Base-by-base conservation (phyloP, 371 early-diverging fungal genomes). In the Racocetra persica region DNA sequence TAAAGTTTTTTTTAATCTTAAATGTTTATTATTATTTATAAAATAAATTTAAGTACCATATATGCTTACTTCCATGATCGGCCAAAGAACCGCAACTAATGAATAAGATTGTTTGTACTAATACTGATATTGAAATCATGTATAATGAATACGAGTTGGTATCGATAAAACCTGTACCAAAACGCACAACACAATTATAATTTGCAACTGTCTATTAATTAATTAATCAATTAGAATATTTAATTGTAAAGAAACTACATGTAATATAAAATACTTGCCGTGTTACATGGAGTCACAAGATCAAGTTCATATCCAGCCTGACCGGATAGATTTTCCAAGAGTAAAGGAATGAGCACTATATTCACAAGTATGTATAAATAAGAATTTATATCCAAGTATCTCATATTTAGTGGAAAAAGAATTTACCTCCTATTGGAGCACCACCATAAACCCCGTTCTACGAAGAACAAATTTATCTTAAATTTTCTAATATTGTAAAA, bases 81-180 rank as follows among this genome's bases (percentile, higher is more conserved):
- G 92, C 93, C n/a, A 92, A 74, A 0, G 90, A 87, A 7, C 91
- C 90, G 55, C 90, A 80, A 59, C 86, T 82, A 77, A 91, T 88
- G 82, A 91, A 90, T 60, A 89, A 66, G 28, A 93, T 60, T 0
- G 90, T 90, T 82, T 93, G 93, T 77, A 89, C 63, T n/a, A 87
- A 81, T 20, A 89, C 90, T 8, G 89, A 85, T 51, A 90, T 84
- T 6, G 91, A 84, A 32, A 87, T 86, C 22, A 89, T 84, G 82
- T 91, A 91, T 54, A 92, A 82, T 38, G 89, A 82, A 71, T 86
- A 89, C 36, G 86, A 83, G 3, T 88, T 76, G 0, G 92, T 88
- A 76, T 87, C 82, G 32, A 90, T 72, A 86, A 85, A 91, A 11
- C 81, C 45, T 6, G 82, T 80, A 51, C 90, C 90, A 62, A 89